Conservation (phyloP, 495 filamentous ascomycete species). For the Echria macrotheca region DNA sequence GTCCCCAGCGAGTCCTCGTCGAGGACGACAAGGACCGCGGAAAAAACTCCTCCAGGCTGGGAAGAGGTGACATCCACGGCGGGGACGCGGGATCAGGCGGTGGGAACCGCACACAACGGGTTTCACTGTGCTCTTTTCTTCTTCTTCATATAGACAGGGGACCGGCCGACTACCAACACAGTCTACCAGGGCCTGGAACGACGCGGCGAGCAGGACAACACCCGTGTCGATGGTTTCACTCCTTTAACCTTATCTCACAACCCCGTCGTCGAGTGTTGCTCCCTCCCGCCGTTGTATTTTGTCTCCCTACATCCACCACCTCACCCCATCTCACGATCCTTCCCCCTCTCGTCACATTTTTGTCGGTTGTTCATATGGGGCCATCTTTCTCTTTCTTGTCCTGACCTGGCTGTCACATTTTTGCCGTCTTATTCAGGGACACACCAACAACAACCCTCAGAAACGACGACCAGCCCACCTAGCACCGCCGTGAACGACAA, state of each 20-base stretch:
- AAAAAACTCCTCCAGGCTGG: no score
- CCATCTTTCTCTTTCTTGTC: background rate
- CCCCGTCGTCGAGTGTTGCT: background rate
- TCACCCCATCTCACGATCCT: background rate
- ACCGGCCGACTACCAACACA: no score
- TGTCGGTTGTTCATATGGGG: background rate
- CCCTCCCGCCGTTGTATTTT: no score
- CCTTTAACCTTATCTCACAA: background rate
- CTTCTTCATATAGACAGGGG: background rate
- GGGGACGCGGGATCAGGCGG: no score
- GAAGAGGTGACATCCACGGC: no score
- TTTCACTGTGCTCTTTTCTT: constrained; percentile 2
- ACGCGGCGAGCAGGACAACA: no score
- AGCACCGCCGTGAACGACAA: background rate
- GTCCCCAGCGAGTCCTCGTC: no score
- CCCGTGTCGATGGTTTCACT: no score
- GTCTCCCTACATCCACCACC: no score
- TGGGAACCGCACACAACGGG: no score
- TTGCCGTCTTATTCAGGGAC: background rate
- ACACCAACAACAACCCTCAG: background rate
- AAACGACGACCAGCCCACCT: background rate
- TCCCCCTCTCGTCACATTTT: background rate
- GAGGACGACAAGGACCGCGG: background rate
- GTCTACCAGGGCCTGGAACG: no score
- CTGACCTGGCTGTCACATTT: background rate